Base-by-base conservation (phyloP, 129 eudicot species). In the Flaveria sonorensis region DNA sequence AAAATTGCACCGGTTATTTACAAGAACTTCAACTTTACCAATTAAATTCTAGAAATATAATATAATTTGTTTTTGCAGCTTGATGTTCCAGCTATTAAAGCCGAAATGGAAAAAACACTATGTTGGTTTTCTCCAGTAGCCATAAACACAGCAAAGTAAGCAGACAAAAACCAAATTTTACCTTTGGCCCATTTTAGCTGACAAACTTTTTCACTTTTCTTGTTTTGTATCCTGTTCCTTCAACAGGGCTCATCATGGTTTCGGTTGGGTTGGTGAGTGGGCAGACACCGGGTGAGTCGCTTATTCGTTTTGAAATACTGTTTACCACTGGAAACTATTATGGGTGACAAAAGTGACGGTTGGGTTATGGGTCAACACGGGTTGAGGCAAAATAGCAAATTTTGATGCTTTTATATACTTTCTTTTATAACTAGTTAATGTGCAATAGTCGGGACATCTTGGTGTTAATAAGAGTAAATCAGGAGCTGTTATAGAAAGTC, bases 241-340 rank as follows among this genome's bases (percentile, higher is more conserved):
- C 18, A 16, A 66, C 76, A 92, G 98, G 87, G 96, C 92, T 24
- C 98, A 92, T 85, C 96, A 92, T 71, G 98, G 98, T 26, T 92
- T 92, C 12, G 97, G 97, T 76, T 92, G 97, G 97, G 96, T 92
- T 79, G 97, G 97, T 53, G 97, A 92, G 86, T 92, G 98, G 98
- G 98, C 87, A 32, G 86, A 83, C 80, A 81, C 87, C 4, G 92
- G 96, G 98, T 92, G 57, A 87, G 92, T 79, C 36, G 36, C 50
- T 32, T 42, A 60, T 47, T 7, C 42, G 45, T 52, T 21, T 52
- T 4, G 32, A 1, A 11, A 60, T 13, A 18, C 60, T 48, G 45
- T 67, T 76, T 14, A 13, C 24, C 51, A 19, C 14, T 59, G 20
- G 13, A 59, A 73, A 21, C 3, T 51, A 51, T 39, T 21, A 45